Evolutionary conservation across 1,139 yeast genomes (phyloP).

Genomic region (Pichia norvegensis): DNA sequence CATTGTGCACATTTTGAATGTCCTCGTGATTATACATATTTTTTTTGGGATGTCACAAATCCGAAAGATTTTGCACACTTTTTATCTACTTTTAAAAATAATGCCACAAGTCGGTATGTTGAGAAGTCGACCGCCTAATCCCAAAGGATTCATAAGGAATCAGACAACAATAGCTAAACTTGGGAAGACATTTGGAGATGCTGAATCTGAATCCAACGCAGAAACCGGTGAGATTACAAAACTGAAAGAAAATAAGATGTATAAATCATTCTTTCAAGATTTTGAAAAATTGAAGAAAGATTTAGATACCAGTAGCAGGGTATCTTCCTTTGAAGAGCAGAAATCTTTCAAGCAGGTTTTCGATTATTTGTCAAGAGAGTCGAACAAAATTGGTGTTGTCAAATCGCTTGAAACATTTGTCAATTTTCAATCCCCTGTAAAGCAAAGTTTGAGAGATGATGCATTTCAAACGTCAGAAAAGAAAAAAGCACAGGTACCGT

Average conservation of each 20-base stretch:
- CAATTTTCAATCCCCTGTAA: conserved; percentile 14
- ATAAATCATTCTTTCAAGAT: conserved; percentile 22
- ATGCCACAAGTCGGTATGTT: background rate
- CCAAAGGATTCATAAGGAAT: background rate
- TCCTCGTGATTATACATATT: too few species aligned
- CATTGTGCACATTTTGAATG: too few species aligned
- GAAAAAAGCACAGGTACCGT: background rate
- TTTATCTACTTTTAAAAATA: too few species aligned
- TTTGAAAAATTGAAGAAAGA: conserved; percentile 20
- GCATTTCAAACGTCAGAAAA: background rate
- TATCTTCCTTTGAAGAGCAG: conserved; percentile 27
- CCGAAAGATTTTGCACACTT: too few species aligned
- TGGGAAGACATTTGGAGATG: conserved; percentile 19
- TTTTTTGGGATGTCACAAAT: too few species aligned
- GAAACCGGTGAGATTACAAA: conserved; percentile 6
- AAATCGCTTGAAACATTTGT: conserved; percentile 22
- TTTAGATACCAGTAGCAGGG: conserved; percentile 13
- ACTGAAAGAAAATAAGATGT: conserved; percentile 18
- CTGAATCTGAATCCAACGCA: conserved; percentile 2
- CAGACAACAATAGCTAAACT: conserved; percentile 5
- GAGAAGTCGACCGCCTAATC: background rate
- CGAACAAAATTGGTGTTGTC: conserved; percentile 22
- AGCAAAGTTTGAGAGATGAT: conserved; percentile 1
- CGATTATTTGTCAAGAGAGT: conserved; percentile 21
- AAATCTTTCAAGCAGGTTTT: conserved; percentile 27